Base-by-base conservation (phyloP, 2,329 filamentous ascomycete species). In the Fusarium subglutinans region DNA sequence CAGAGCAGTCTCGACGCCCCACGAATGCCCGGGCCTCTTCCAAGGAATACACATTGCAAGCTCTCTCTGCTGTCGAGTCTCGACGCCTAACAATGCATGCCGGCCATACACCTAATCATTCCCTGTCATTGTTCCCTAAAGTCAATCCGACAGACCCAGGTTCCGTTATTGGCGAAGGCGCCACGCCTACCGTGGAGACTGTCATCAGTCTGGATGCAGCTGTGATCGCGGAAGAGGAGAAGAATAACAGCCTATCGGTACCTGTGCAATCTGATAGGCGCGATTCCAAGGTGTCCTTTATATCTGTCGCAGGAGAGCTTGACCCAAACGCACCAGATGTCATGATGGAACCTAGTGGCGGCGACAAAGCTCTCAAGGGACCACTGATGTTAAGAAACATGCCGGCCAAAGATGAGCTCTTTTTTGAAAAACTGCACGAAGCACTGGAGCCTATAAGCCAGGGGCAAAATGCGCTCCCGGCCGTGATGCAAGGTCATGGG, bases 31-130 rank as follows among this genome's bases (percentile, higher is more conserved):
- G 79, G 18, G 59, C 70, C 4, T 81, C 81, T 5, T 81, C 84
- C 9, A 84, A 83, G 59, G 82, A 84, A 41, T 81, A 84, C 58
- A 86, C 86, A 6, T 79, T 87, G 58, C 81, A 87, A 70, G 83
- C 83, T 14, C 81, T 89, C 41, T 83, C 82, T 30, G 86, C 86
- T 13, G 83, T 85, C 11, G 88, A 87, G 75, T 83, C 84, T 48
- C 83, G 82, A 55, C 84, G 90, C 50, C 85, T 90, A 45, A 90
- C 86, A 1, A 88, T 91, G 86, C 87, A 91, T 78, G 90, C 90
- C 26, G 90, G 90, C 3, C 90, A 91, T 79, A 91, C 90, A 4
- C 90, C 90, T 12, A 90, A 86, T 57, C 89, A 90, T 77, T 90
- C 88, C 2, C 81, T 90, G 17, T 89, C 89, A 9, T 80, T 86